Evolutionary conservation across 2,329 filamentous ascomycete genomes (phyloP), one percentile per base, ranked within the genome.

Genomic region (Neonectria hederae): DNA sequence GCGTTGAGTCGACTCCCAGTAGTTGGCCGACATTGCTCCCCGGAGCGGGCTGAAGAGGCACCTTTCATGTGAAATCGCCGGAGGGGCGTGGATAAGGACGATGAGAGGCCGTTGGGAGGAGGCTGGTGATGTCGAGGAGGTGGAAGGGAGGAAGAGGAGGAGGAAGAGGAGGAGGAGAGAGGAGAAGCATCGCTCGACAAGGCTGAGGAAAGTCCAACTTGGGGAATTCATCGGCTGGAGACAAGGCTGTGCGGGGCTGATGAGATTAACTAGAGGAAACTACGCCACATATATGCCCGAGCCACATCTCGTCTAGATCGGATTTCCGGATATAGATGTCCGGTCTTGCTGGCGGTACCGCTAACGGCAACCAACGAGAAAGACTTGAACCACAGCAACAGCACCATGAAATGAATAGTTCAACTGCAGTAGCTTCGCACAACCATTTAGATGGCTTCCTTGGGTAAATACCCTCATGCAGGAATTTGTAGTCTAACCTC

Each of bases 1-100:
- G 72, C 91, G 88, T 81, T 99, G 96, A 26, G 93, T 96, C 59
- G 96, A 98, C 69, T 93, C 91, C 94, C 94, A 99, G 82, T 95
- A 99, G 80, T 95, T 97, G 76, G 94, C 92, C 35, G 95, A 93
- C 95, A 97, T 97, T 57, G 63, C 74, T 55, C 65, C 53, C 65
- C 54, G 59, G 59, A 62, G 30, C 55, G 58, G 63, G 49, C 63
- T 46, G 65, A 61, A 32, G 59, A 63, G 55, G 55, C 62, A 48
- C 59, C 58, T 59, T 38, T 60, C 49, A 54, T 55, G 38, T 43
- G 48, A 28, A 30, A 14, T 17, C 32, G 42, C 48, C 42, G 32
- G 38, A 42, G 13, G 49, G 32, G 19, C 42, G 60, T 26, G 48
- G 42, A 9, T 26, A 32, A 48, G 19, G 54, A 54, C 13, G 14